Evolutionary conservation across 495 filamentous ascomycete genomes (phyloP).

Genomic region (Penicillium canescens): DNA sequence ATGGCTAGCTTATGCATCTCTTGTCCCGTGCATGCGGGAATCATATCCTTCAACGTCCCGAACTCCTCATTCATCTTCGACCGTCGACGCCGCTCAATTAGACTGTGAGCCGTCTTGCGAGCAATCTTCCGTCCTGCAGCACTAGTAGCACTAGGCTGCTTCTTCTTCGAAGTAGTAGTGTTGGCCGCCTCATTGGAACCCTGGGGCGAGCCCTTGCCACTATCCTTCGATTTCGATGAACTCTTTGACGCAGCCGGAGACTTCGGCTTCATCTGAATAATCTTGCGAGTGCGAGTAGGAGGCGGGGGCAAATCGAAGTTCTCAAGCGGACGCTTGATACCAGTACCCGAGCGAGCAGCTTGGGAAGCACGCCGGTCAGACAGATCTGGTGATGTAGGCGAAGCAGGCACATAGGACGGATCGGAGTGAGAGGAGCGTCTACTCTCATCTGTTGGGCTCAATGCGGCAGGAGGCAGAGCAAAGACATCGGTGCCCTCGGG

Average conservation of each 20-base stretch:
- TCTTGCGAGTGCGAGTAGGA: constrained; percentile 88
- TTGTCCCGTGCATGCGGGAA: constrained; percentile 84
- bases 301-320: constrained; percentile 85
- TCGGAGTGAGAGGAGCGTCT: constrained; percentile 45
- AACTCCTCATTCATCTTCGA: constrained; percentile 99
- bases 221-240: constrained; percentile 27
- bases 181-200: constrained; percentile 16
- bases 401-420: constrained; percentile 53
- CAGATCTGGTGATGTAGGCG: constrained; percentile 55
- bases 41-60: constrained; percentile 88
- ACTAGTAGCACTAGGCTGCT: constrained; percentile 65
- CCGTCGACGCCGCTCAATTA: constrained; percentile 87
- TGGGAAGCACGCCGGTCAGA: constrained; percentile 44
- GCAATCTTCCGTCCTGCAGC: constrained; percentile 89
- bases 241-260: constrained; percentile 27
- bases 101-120: constrained; percentile 91
- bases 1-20: constrained; percentile 99
- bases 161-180: constrained; percentile 60
- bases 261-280: constrained; percentile 92
- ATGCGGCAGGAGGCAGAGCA: constrained; percentile 80
- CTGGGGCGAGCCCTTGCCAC: constrained; percentile 28
- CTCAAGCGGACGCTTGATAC: constrained; percentile 48
- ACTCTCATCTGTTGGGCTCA: constrained; percentile 46
- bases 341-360: constrained; percentile 53
- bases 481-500: constrained; percentile 64